Evolutionary conservation across 2,329 filamentous ascomycete species (phyloP).

Genomic region (Xylaria sp.): DNA sequence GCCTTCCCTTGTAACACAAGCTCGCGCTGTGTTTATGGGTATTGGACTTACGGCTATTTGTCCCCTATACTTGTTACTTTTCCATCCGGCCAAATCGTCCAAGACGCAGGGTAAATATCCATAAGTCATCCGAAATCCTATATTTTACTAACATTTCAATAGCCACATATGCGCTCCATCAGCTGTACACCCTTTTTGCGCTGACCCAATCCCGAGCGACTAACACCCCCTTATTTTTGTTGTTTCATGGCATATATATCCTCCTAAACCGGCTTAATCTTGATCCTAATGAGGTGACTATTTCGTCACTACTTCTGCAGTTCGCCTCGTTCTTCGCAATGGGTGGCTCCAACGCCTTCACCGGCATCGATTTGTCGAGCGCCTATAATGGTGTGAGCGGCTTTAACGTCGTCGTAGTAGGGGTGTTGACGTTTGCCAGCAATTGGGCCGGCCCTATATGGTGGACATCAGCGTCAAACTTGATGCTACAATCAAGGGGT

Average conservation of each 20-base stretch:
- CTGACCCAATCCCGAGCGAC: slow-evolving; percentile 87
- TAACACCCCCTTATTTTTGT: slow-evolving; percentile 85
- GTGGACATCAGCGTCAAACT: slow-evolving; percentile 77
- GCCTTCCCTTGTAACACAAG: slow-evolving; percentile 60
- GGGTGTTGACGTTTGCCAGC: slow-evolving; percentile 82
- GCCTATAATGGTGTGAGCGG: slow-evolving; percentile 91
- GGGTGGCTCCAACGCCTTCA: slow-evolving; percentile 93
- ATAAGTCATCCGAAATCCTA: not conserved
- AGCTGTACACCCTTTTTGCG: slow-evolving; percentile 80
- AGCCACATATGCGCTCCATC: slow-evolving; percentile 66
- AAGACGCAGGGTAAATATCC: slow-evolving; percentile 44
- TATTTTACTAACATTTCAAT: slow-evolving; percentile 34
- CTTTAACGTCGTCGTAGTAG: slow-evolving; percentile 86
- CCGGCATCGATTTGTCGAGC: slow-evolving; percentile 91
- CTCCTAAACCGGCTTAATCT: slow-evolving; percentile 62
- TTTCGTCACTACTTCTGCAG: slow-evolving; percentile 79
- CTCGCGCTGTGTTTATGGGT: slow-evolving; percentile 62
- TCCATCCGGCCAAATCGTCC: slow-evolving; percentile 42
- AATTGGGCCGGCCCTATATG: slow-evolving; percentile 95
- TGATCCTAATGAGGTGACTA: slow-evolving; percentile 68
- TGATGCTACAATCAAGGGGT: slow-evolving; percentile 63
- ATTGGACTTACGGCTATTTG: slow-evolving; percentile 55
- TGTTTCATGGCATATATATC: slow-evolving; percentile 72
- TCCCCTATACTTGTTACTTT: slow-evolving; percentile 55
- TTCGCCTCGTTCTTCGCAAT: slow-evolving; percentile 89